Base-by-base conservation (phyloP, 2,329 filamentous ascomycete species). In the Trichoderma brevicompactum region DNA sequence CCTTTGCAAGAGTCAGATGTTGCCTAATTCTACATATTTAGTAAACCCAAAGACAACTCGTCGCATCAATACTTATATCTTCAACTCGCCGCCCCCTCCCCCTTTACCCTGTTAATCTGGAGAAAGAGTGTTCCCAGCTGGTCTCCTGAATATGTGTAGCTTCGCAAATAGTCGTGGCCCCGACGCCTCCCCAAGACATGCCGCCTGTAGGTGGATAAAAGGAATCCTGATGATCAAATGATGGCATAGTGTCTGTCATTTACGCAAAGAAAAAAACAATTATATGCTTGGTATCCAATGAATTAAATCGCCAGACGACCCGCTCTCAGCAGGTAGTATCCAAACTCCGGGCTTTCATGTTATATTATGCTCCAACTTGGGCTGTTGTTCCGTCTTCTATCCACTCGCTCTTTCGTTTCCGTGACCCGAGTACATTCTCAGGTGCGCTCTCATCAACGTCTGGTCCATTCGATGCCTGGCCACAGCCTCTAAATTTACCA, bases 401-500 rank as follows among this genome's bases (percentile, higher is more conserved):
- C 74, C 75, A 78, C 13, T 77, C 77, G 65, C 74, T 75, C 72
- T 79, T 79, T 17, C 77, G 74, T 65, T 78, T 79, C 53, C 72
- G 73, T 8, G 71, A 66, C 55, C 68, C 68, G 40, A 52, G 55
- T 28, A 67, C 63, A 34, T 65, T 43, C 19, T 43, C 61, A 9
- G 59, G 67, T 13, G 64, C 66, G 66, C 68, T 40, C 43, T 59
- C 59, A 19, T 65, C 63, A 28, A 56, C 66, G 12, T 40, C 54
- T 15, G 48, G 64, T 12, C 71, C 65, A 50, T 68, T 68, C 28
- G 62, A 48, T 8, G 28, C 32, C 44, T 49, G 53, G 48, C 56
- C 67, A 28, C 66, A 40, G 53, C 80, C 79, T 23, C 82, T 76
- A 67, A 84, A 85, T 8, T 74, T 72, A 9, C 83, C 84, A 53